Percentiles rank a stretch among this genome's conserved stretches.
phyloP scores from a whole-genome alignment of 345 rosid genomes.

The Pistacia integerrima region DNA sequence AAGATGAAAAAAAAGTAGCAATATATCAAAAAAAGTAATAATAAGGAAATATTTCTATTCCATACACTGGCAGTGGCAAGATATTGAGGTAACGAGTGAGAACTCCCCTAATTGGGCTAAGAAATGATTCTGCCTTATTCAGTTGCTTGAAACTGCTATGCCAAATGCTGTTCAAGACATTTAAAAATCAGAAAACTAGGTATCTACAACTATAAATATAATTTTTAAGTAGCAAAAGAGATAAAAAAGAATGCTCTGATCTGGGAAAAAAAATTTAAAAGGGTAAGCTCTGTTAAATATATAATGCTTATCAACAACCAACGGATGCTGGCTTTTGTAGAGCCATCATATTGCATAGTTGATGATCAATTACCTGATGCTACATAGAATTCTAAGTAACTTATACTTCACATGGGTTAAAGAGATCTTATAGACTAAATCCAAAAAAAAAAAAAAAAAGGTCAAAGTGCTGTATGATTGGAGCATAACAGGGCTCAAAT shows the following conservation, averaged over 20 bases:
- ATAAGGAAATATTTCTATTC: background rate
- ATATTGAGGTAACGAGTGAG: conserved; percentile 36
- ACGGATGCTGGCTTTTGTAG: background rate
- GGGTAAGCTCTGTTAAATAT: background rate
- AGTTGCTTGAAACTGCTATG: conserved; percentile 43
- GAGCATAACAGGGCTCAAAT: too few species aligned
- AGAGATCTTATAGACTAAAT: too few species aligned
- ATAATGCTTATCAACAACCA: background rate
- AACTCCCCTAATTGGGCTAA: conserved; percentile 41
- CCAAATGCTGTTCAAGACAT: conserved; percentile 50
- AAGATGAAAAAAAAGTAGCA: conserved; percentile 1
- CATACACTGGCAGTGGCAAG: conserved; percentile 32
- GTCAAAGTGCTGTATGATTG: too few species aligned
- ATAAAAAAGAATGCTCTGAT: background rate
- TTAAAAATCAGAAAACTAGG: conserved; percentile 15
- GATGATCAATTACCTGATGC: background rate
- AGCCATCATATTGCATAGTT: background rate
- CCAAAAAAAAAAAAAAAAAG: too few species aligned
- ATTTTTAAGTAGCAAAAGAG: background rate
- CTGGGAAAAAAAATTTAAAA: background rate
- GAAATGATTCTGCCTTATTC: conserved; percentile 37
- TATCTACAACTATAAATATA: background rate
- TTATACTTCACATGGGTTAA: conserved; percentile 8
- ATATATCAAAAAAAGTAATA: background rate
- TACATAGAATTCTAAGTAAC: conserved; percentile 1